phyloP scores from a whole-genome alignment of 129 eudicot genomes.

The Oenanthe sinensis region DNA sequence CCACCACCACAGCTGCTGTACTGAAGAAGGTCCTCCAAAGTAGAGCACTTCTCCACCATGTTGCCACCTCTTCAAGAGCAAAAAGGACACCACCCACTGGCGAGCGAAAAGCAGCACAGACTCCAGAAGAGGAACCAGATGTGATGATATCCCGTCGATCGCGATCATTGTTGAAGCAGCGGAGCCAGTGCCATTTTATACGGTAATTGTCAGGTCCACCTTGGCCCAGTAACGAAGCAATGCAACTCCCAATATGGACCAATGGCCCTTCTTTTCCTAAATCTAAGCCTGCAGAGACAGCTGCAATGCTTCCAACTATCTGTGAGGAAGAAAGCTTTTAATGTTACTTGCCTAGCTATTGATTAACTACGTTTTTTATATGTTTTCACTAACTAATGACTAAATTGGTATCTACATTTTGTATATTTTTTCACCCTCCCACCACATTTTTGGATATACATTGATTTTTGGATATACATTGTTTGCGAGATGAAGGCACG shows the following conservation, averaged over 20 bases:
- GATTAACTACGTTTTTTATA: neutral
- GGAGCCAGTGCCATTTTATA: constrained; percentile 64
- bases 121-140: constrained; percentile 81
- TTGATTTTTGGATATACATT: neutral
- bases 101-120: constrained; percentile 82
- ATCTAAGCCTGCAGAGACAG: constrained; percentile 82
- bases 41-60: constrained; percentile 99
- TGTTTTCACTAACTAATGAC: too few relatives aligned
- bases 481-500: neutral
- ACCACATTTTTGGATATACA: too few relatives aligned
- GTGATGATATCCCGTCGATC: constrained; percentile 86
- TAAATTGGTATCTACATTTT: too few relatives aligned
- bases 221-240: constrained; percentile 85
- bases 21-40: constrained; percentile 93
- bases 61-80: constrained; percentile 87
- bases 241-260: constrained; percentile 83
- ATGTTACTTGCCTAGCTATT: constrained; percentile 13
- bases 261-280: constrained; percentile 95
- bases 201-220: constrained; percentile 74
- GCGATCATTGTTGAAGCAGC: constrained; percentile 84
- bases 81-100: constrained; percentile 97
- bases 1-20: constrained; percentile 86
- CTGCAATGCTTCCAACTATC: constrained; percentile 94
- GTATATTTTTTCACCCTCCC: too few relatives aligned
- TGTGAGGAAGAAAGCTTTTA: constrained; percentile 19